Evolutionary conservation across 257 asterid genomes (phyloP), one percentile per base, ranked within the genome.

Genomic region (Plantago major): DNA sequence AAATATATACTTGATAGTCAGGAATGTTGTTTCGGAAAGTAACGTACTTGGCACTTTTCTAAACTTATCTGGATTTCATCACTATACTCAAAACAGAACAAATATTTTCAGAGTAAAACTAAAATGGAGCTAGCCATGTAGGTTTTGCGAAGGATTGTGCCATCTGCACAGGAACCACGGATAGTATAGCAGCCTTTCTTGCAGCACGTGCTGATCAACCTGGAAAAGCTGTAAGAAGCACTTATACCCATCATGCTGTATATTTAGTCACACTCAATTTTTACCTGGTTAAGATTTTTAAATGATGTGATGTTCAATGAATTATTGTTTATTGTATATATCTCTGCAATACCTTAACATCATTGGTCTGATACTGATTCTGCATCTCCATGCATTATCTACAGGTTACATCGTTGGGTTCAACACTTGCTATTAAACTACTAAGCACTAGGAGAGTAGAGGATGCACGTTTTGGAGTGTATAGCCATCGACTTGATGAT

Each of bases 351-450:
- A 17, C 6, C 37, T 18, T 7, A 9, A 19, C 26, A 17, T 7
- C n/a, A 8, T 18, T 17, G 13, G n/a, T 50, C 18, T 50, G 3
- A 4, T 52, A 1, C 9, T 3, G 22, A n/a, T 48, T 7, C 54
- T 18, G 30, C 55, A 9, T 18, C 40, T 52, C 38, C 40, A 52
- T 53, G 28, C 11, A 6, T 60, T n/a, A 52, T 52, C 12, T 18
- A 4, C 73, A 91, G 98, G 96, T 91, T 55, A 91, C 98, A 45
- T 91, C 97, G 47, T 68, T 91, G 80, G 98, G 98, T 57, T 91
- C 98, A 63, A 91, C 98, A 45, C 81, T 91, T 49, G 97, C 98
- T 45, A 91, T 91, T 69, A 91, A 91, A 74, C 87, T 91, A 73
- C 78, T 84, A 11, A 91, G 98, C 94, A 86, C 84, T 46, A 76